A percentile compares a stretch with the other conserved stretches of the same genome.
Evolutionary conservation across 2,329 filamentous ascomycete species (phyloP).

Genomic region (Thelonectria olida): DNA sequence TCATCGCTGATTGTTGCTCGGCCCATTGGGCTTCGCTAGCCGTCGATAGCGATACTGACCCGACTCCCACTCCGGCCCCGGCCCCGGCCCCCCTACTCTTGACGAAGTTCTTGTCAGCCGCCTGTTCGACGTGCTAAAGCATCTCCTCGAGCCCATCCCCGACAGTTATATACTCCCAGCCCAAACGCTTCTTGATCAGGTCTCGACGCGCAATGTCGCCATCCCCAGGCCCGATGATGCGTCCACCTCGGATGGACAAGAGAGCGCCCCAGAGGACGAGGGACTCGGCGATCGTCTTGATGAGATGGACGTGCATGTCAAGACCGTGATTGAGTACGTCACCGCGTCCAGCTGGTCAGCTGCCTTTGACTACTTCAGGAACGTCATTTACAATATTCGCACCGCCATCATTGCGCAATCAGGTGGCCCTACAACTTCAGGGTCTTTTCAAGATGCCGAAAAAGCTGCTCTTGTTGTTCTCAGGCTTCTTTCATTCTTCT

Average conservation of each 20-base stretch:
- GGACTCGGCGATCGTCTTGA: slow-evolving; percentile 47
- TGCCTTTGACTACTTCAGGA: slow-evolving; percentile 67
- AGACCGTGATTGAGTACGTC: slow-evolving; percentile 68
- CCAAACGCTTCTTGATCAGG: slow-evolving; percentile 65
- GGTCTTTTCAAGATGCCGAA: slow-evolving; percentile 60
- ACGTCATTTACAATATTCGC: slow-evolving; percentile 60
- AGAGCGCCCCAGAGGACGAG: slow-evolving; percentile 32
- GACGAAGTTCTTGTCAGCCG: slow-evolving; percentile 62
- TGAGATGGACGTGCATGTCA: slow-evolving; percentile 64
- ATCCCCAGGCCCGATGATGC: slow-evolving; percentile 43
- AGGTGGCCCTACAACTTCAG: slow-evolving; percentile 42
- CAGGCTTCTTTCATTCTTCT: slow-evolving; percentile 69
- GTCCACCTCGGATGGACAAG: slow-evolving; percentile 27
- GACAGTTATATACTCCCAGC: slow-evolving; percentile 66
- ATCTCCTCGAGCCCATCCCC: slow-evolving; percentile 66
- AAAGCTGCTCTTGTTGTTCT: slow-evolving; percentile 62
- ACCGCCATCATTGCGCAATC: slow-evolving; percentile 52
- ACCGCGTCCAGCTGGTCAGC: slow-evolving; percentile 71
- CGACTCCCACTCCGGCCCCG: slow-evolving; percentile 30
- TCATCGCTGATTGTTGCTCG: slow-evolving; percentile 72
- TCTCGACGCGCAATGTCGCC: slow-evolving; percentile 48
- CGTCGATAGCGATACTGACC: slow-evolving; percentile 31
- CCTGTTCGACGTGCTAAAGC: slow-evolving; percentile 64
- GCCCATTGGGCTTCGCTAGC: slow-evolving; percentile 65
- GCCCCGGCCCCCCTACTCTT: slow-evolving; percentile 55